A percentile compares a stretch with the other conserved stretches of the same genome.
phyloP scores from a whole-genome alignment of 116 monocot genomes.

The Zostera marina region DNA sequence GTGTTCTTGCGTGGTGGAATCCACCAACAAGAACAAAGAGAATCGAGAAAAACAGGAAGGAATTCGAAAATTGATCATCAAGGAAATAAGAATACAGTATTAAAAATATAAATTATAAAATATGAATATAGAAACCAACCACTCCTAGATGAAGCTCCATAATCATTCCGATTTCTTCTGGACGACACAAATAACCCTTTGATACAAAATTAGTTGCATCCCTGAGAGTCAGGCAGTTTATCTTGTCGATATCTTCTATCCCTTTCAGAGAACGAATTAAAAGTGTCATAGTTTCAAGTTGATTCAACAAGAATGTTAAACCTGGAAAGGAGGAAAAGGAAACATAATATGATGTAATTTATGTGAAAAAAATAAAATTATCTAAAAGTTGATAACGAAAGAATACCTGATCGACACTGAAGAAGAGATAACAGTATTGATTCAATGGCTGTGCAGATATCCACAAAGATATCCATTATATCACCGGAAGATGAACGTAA shows the following conservation, averaged over 20 bases:
- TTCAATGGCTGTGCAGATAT: conserved; percentile 54
- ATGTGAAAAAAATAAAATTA: background rate
- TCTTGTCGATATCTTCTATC: conserved; percentile 29
- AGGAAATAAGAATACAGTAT: background rate
- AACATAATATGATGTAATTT: background rate
- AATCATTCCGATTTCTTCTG: conserved; percentile 69
- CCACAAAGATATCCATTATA: conserved; percentile 42
- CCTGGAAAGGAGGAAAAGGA: conserved; percentile 22
- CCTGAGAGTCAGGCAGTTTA: conserved; percentile 57
- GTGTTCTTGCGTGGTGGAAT: too few species aligned
- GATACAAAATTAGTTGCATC: conserved; percentile 62
- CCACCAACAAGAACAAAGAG: too few species aligned
- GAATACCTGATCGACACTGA: conserved; percentile 74
- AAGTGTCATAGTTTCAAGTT: conserved; percentile 59
- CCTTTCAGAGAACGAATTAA: conserved; percentile 65
- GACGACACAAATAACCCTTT: conserved; percentile 85
- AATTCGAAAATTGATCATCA: too few species aligned
- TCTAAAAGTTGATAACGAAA: background rate
- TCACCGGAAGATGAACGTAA: conserved; percentile 33
- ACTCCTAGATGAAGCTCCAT: conserved; percentile 77
- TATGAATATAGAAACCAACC: conserved; percentile 22
- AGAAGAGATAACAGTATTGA: conserved; percentile 65
- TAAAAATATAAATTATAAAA: background rate
- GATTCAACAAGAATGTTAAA: conserved; percentile 59
- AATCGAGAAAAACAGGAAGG: too few species aligned